A percentile compares a stretch with the other conserved stretches of the same genome.
Conservation (phyloP, 148 eudicot species). For the Hydrangea macrophylla region DNA sequence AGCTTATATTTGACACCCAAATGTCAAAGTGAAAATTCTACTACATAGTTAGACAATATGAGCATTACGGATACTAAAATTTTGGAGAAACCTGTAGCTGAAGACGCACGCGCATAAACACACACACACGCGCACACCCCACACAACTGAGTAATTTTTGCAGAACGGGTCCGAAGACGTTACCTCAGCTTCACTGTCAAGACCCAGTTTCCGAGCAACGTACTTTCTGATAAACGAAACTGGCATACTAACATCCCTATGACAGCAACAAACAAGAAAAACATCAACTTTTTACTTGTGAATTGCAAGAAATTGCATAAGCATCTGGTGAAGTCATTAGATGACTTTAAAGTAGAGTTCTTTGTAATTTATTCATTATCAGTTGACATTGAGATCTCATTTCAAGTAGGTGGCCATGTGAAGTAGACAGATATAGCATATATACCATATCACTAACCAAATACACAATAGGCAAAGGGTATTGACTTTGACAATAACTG, state of each 20-base stretch:
- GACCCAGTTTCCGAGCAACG: conserved; percentile 24
- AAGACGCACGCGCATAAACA: no score
- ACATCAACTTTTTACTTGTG: no score
- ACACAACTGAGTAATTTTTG: not conserved
- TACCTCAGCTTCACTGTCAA: conserved; percentile 32
- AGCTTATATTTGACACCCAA: not conserved
- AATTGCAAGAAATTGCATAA: not conserved
- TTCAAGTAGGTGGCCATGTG: not conserved
- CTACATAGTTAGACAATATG: not conserved
- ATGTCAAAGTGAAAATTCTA: not conserved
- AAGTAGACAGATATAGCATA: not conserved
- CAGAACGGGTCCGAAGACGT: not conserved
- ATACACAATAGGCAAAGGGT: not conserved
- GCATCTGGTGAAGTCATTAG: not conserved
- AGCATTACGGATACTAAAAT: not conserved
- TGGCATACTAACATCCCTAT: conserved; percentile 22
- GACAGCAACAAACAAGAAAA: not conserved
- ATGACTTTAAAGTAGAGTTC: not conserved
- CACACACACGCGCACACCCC: no score
- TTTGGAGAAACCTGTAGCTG: not conserved
- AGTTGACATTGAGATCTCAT: not conserved
- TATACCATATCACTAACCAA: not conserved
- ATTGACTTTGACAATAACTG: no score
- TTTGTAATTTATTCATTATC: not conserved
- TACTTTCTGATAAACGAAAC: conserved; percentile 24